Evolutionary conservation across 2,329 filamentous ascomycete genomes (phyloP).

Genomic region (Bimuria novae-zelandiae): DNA sequence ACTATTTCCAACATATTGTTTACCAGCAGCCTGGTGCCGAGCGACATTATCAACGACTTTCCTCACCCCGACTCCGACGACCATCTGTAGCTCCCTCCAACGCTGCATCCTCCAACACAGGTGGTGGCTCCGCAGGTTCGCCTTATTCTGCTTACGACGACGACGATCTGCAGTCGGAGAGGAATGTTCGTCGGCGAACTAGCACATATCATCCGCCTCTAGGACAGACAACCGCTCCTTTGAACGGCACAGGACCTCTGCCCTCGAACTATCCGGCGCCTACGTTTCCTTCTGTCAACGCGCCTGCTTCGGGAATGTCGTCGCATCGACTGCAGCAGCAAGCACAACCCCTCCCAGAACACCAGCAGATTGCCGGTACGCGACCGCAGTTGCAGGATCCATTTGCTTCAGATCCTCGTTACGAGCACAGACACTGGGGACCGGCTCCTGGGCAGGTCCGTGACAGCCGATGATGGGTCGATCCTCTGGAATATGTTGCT

Average conservation of each 20-base stretch:
- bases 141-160: constrained; percentile 41
- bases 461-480: constrained; percentile 13
- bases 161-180: constrained; percentile 34
- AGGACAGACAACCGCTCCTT: constrained; percentile 27
- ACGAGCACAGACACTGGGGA: constrained; percentile 33
- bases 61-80: constrained; percentile 48
- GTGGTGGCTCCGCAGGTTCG: constrained; percentile 32
- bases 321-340: constrained; percentile 13
- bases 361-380: constrained; percentile 5
- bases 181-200: constrained; percentile 45
- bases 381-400: constrained; percentile 23
- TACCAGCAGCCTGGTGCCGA: constrained; percentile 60
- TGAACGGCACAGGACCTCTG: constrained; percentile 23
- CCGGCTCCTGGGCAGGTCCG: constrained; percentile 16
- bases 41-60: constrained; percentile 50
- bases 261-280: constrained; percentile 24
- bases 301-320: constrained; percentile 13
- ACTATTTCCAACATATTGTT: constrained; percentile 65
- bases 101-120: constrained; percentile 34
- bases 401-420: constrained; percentile 25
- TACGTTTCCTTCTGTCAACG: constrained; percentile 27
- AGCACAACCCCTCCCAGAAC: background rate
- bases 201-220: constrained; percentile 41
- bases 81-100: constrained; percentile 35
- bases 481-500: no score